Evolutionary conservation across 257 asterid species (phyloP).

Genomic region (Voacanga thouarsii): DNA sequence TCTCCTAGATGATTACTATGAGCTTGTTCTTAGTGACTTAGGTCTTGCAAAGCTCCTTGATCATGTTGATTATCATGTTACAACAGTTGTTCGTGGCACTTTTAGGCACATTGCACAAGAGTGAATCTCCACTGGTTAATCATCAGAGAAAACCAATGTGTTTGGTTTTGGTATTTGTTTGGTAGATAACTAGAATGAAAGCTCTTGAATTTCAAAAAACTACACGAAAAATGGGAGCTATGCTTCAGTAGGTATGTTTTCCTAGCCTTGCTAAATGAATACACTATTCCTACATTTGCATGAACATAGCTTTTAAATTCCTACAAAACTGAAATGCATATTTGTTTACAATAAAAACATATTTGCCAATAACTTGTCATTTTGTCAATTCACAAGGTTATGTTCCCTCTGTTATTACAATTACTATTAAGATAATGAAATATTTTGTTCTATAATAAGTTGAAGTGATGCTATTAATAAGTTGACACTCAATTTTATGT

Average conservation of each 20-base stretch:
- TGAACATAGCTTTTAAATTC: too few species aligned
- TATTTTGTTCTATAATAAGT: too few species aligned
- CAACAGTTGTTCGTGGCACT: constrained; percentile 97
- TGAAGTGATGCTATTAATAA: too few species aligned
- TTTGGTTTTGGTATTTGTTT: constrained; percentile 92
- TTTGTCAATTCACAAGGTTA: too few species aligned
- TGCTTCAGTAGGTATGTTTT: constrained; percentile 76
- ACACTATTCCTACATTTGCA: background rate
- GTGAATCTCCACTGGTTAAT: constrained; percentile 92
- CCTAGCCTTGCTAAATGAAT: background rate
- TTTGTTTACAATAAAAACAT: too few species aligned
- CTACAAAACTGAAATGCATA: too few species aligned
- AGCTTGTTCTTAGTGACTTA: constrained; percentile 89
- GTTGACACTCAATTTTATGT: too few species aligned
- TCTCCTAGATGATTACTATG: constrained; percentile 72
- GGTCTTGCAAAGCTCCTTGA: constrained; percentile 96
- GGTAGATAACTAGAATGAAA: constrained; percentile 86
- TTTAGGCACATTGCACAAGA: constrained; percentile 97
- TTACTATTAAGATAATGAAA: too few species aligned
- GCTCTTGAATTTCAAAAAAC: constrained; percentile 86
- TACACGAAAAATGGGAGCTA: constrained; percentile 76
- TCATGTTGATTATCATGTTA: constrained; percentile 86
- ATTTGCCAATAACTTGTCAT: too few species aligned
- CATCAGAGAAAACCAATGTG: constrained; percentile 93
- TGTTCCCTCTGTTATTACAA: too few species aligned